phyloP scores from a whole-genome alignment of 371 early-diverging fungal genomes.

The Mortierella polycephala region DNA sequence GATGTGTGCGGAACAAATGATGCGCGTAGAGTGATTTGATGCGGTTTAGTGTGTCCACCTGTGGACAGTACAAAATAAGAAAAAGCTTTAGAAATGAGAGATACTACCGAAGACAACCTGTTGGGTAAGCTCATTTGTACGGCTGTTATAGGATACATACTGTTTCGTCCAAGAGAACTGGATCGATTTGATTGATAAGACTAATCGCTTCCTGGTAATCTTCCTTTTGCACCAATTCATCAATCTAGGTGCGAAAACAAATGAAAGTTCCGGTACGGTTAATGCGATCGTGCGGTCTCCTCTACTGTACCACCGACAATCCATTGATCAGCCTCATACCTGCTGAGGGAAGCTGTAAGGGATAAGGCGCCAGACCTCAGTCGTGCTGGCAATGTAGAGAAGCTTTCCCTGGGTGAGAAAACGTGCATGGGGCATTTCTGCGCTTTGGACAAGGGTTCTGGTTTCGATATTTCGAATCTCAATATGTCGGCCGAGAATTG shows the following conservation, averaged over 20 bases:
- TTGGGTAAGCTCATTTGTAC: not conserved
- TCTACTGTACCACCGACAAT: no score
- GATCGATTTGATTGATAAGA: constrained; percentile 88
- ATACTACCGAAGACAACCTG: not conserved
- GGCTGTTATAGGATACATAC: constrained; percentile 27
- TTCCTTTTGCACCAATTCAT: constrained; percentile 80
- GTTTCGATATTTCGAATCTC: constrained; percentile 91
- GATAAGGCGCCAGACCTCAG: constrained; percentile 87
- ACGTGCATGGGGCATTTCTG: constrained; percentile 70
- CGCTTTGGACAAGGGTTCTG: constrained; percentile 81
- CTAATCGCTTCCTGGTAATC: constrained; percentile 89
- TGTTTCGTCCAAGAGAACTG: constrained; percentile 84
- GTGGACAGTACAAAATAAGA: not conserved
- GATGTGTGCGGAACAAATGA: constrained; percentile 79
- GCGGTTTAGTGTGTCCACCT: constrained; percentile 64
- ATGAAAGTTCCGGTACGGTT: no score
- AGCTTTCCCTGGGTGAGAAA: constrained; percentile 77
- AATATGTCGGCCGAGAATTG: constrained; percentile 73
- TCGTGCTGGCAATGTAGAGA: constrained; percentile 81
- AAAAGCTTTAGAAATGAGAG: not conserved
- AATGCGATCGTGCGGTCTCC: no score
- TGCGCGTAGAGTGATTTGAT: constrained; percentile 89
- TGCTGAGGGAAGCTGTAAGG: constrained; percentile 91
- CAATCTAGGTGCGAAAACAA: constrained; percentile 57
- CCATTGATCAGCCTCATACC: constrained; percentile 53